Evolutionary conservation across 768 basidiomycete species (phyloP), one percentile per base, ranked within the genome.

Genomic region (Tremella mesenterica): DNA sequence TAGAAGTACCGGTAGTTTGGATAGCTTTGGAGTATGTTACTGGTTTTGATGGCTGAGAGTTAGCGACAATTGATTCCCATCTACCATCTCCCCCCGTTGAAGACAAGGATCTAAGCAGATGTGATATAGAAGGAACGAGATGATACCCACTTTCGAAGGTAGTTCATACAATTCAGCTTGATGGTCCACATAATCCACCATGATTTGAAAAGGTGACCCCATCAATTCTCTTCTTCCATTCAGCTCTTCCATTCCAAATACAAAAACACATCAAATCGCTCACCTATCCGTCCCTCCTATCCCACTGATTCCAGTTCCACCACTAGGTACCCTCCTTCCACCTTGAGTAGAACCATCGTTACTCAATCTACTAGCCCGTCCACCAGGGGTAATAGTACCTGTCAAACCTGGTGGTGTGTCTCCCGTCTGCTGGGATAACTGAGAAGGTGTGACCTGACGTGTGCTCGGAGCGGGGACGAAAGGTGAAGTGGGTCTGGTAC

Each of bases 161-260:
- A 91, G 75, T 63, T 92, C 90, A 61, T 88, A 93, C 4, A 95
- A 75, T 67, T 95, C 91, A 65, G 88, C 84, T 59, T 90, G 86
- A 16, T 87, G 79, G 60, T 93, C 88, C 46, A 93, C 81, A n/a
- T 90, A 78, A 66, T 88, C 87, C n/a, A 81, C 80, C 38, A 82
- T 76, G 27, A 80, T 77, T 38, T 85, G 29, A 14, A 54, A 59
- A 43, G 58, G 38, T 46, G n/a, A 59, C 8, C 36, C 50, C 38
- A 46, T 50, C 10, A 50, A 34, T 20, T 64, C 59, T 20, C 61
- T 59, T 23, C 46, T 8, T 31, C 2, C 21, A 33, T 23, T 52
- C 30, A 48, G 49, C 27, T 9, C 13, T n/a, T 36, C 23, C 1
- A 18, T 12, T 27, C 1, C n/a, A 7, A 18, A 5, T 18, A 43